Evolutionary conservation across 2,329 filamentous ascomycete genomes (phyloP), one percentile per base, ranked within the genome.

Genomic region (Ophiocordyceps camponoti-rufipedis): DNA sequence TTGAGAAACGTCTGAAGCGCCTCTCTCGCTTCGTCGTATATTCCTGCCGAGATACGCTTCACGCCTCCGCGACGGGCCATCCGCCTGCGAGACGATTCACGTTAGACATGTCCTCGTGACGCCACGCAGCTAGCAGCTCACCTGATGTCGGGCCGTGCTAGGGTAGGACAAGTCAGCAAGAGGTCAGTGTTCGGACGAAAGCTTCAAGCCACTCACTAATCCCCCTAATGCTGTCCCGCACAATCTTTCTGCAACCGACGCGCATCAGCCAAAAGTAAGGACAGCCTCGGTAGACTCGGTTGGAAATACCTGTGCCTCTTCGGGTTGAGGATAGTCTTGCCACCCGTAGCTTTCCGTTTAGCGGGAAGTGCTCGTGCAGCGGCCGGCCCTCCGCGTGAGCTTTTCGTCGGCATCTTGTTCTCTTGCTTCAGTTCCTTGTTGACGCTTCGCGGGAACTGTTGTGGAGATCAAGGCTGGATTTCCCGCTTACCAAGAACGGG

Each of bases 31-130:
- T 83, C 78, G 0, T 77, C 67, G 53, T 88, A 88, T 3, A 87
- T 79, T 0, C 42, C 51, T 0, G 56, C 71, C 0, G 78, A 80
- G 9, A 88, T 85, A 0, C 83, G 68, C 56, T 87, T 87, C 0
- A 89, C 79, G 0, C 84, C 84, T 1, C 83, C 84, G 7, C 84
- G 76, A 6, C 84, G 74, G 1, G 84, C 84, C 0, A 89, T 62
- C 39, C 83, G 78, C 51, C 82, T 79, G n/a, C 23, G 23, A 23
- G 23, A 23, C 23, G 3, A 23, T 23, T 23, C 5, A 23, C 23
- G 23, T 23, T 23, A 23, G 31, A 33, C 31, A 14, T 33, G 3
- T 33, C 13, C 31, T 10, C 31, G 13, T 14, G 31, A 33, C 10
- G 47, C 4, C 8, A 44, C 4, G 33, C 18, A 16, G 39, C 23